Evolutionary conservation across 208 protist species (phyloP), one percentile per base, ranked within the genome.

Genomic region (Trypanosoma brucei): DNA sequence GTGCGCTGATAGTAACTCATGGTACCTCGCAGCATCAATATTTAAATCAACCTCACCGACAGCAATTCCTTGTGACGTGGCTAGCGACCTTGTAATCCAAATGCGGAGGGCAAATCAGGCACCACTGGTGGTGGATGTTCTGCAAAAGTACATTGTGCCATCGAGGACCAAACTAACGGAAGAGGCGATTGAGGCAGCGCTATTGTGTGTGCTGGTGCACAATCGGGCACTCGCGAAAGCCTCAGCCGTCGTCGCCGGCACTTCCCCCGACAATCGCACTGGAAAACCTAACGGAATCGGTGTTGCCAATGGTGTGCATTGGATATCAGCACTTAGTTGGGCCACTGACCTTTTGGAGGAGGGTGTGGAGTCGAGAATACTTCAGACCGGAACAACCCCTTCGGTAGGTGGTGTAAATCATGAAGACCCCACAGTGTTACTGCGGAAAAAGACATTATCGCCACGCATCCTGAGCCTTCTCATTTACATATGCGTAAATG

Each of bases 311-410:
- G 37, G 62, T 6, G 85, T 94, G 33, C 83, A 91, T 70, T 95
- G 89, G 86, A 59, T 81, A 22, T 86, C 86, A 1, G 89, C 86
- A 34, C 70, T 93, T 36, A 83, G 84, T 63, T 92, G 86, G 77
- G 77, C 78, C n/a, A 73, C 70, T 2, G 51, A 78, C 22, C 70
- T 85, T 49, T 81, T 85, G 60, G 53, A 66, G 42, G 79, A 78
- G 11, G 48, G 61, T 34, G 60, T 59, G 2, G 78, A 88, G 54
- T 58, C 54, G 2, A 76, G 84, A 36, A 85, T 94, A 39, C 49
- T 66, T 2, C 59, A 65, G 50, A 90, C 88, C 0, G 88, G 81
- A 34, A 91, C 84, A 2, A 84, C 78, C 5, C 52, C 68, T 36
- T 91, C 83, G 7, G 1, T 2, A 3, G 88, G 88, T 39, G 80